Evolutionary conservation across 768 basidiomycete genomes (phyloP), one percentile per base, ranked within the genome.

Genomic region (Cystobasidium onofrii): DNA sequence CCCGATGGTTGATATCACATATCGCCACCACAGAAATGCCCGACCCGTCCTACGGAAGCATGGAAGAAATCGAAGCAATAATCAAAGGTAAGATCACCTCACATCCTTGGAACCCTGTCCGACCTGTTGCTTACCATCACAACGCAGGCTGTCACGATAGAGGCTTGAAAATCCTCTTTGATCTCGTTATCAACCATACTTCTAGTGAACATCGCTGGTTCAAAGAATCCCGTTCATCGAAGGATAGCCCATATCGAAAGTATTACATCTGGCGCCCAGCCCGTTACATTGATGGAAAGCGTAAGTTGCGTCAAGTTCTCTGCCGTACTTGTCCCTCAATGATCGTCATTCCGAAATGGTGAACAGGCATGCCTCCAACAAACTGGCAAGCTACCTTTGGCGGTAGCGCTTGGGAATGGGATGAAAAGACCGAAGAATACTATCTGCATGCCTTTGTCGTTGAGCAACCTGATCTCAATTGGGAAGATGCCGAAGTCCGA

Each of bases 211-310:
- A 89, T 76, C 84, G 83, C 13, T 90, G 89, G 89, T 91, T 89
- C 81, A 75, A 84, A 41, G 83, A 86, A 76, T 88, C 88, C 31
- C 85, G 76, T 79, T 84, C 81, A 78, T 86, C 82, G 60, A 82
- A 82, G 64, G 79, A 82, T 7, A 83, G 85, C 77, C 85, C 87
- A 0, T 89, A 88, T 79, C 84, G 88, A 17, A 86, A 89, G 78
- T 90, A 88, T 88, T 91, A 89, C 80, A 84, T 88, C 74, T 90
- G 89, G 89, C 84, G 86, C 18, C 86, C 87, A 4, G 85, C 87
- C 1, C 84, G 82, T 75, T 83, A 82, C 75, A 85, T 86, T 73
- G 80, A 84, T 1, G 88, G 88, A 0, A 82, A 85, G 61, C 84
- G 85, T 33, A 81, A 82, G 1, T 31, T 34, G 10, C 29, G 31